Evolutionary conservation across 805 yeast genomes (phyloP).

Genomic region (Ogataea nitratoaversa): DNA sequence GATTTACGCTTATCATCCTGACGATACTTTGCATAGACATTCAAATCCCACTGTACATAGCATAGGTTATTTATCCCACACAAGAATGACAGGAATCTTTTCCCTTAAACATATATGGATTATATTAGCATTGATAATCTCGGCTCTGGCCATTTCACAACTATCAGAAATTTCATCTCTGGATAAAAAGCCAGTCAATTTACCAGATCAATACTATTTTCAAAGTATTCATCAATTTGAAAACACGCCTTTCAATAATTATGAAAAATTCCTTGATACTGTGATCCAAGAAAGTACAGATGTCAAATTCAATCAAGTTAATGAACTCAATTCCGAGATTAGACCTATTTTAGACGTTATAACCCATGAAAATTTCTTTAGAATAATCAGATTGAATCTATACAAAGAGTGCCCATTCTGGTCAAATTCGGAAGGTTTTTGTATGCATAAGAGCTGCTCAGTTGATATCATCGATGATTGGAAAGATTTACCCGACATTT

Average conservation of each 20-base stretch:
- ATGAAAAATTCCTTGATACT: slow-evolving; percentile 18
- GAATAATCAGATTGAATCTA: slow-evolving; percentile 80
- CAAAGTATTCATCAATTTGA: slow-evolving; percentile 28
- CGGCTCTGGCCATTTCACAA: slow-evolving; percentile 7
- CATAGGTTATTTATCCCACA: too few species aligned
- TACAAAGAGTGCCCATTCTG: slow-evolving; percentile 83
- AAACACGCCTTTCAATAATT: slow-evolving; percentile 27
- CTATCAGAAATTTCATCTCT: slow-evolving; percentile 16
- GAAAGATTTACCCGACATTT: slow-evolving; percentile 62
- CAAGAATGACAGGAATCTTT: too few species aligned
- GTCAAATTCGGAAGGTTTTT: slow-evolving; percentile 72
- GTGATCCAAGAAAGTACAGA: slow-evolving; percentile 27
- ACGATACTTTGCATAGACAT: too few species aligned
- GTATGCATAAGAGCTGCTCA: slow-evolving; percentile 86
- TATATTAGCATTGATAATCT: background rate
- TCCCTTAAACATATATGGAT: background rate
- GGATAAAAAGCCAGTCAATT: slow-evolving; percentile 20
- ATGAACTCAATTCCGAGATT: slow-evolving; percentile 46
- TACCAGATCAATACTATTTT: slow-evolving; percentile 23
- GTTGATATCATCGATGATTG: slow-evolving; percentile 80
- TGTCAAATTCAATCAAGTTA: slow-evolving; percentile 41
- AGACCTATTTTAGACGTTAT: slow-evolving; percentile 54
- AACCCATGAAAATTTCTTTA: slow-evolving; percentile 75
- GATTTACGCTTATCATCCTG: too few species aligned
- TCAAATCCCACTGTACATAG: too few species aligned